Conservation (phyloP, 345 rosid species). For the Leavenworthia alabamica region DNA sequence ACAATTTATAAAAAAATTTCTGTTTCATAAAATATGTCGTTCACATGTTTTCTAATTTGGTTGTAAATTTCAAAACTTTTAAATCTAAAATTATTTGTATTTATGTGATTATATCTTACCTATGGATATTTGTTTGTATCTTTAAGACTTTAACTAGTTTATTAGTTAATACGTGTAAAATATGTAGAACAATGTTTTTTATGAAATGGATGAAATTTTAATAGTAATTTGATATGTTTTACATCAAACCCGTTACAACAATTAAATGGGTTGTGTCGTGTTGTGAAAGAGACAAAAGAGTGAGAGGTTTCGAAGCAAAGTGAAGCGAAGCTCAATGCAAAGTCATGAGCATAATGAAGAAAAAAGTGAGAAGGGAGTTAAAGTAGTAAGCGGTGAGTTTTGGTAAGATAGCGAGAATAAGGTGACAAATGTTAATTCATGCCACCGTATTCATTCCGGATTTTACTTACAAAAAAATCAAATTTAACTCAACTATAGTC, state of each 20-base stretch:
- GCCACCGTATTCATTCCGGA: neutral
- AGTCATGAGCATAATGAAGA: neutral
- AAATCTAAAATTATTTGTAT: too few species aligned
- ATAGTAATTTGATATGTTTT: neutral
- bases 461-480: neutral
- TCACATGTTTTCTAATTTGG: too few species aligned
- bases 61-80: too few species aligned
- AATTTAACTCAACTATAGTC: neutral
- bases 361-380: conserved; percentile 12
- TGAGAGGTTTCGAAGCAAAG: conserved; percentile 4
- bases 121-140: too few species aligned
- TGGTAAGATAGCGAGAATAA: conserved; percentile 25
- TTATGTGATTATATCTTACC: too few species aligned
- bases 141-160: too few species aligned
- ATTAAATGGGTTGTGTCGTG: conserved; percentile 15
- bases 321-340: neutral
- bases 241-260: conserved; percentile 10
- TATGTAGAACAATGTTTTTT: too few species aligned
- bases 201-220: neutral
- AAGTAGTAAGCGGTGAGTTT: conserved; percentile 28
- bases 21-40: too few species aligned
- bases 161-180: too few species aligned
- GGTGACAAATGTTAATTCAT: conserved; percentile 24
- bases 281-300: conserved; percentile 19
- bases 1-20: too few species aligned